Evolutionary conservation across 495 filamentous ascomycete genomes (phyloP).

Genomic region (Talaromyces stipitatus): DNA sequence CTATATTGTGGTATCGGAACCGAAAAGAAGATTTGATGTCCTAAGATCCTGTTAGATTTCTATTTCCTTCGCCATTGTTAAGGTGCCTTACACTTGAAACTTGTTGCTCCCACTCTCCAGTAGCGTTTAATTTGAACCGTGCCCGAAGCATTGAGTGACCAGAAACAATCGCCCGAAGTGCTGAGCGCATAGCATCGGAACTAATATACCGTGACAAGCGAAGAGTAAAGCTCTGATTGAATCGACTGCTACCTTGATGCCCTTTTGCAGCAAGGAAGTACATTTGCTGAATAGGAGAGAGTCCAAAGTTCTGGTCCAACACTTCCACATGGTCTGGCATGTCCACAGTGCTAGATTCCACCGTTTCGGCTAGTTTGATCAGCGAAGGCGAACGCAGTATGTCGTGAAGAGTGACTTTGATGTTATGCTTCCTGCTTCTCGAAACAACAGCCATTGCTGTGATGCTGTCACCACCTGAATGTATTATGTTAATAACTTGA

Average conservation of each 20-base stretch:
- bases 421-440: slow-evolving; percentile 27
- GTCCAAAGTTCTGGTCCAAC: slow-evolving; percentile 42
- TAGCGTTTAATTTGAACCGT: slow-evolving; percentile 39
- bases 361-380: slow-evolving; percentile 24
- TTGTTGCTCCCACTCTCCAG: slow-evolving; percentile 36
- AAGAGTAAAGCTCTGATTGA: slow-evolving; percentile 65
- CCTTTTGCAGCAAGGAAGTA: slow-evolving; percentile 39
- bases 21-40: slow-evolving; percentile 35
- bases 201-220: slow-evolving; percentile 43
- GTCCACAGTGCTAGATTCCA: slow-evolving; percentile 14
- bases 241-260: slow-evolving; percentile 44
- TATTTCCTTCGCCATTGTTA: background rate
- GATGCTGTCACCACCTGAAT: slow-evolving; percentile 39
- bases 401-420: slow-evolving; percentile 28
- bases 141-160: slow-evolving; percentile 65
- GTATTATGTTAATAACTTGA: slow-evolving; percentile 16
- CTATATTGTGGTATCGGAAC: slow-evolving; percentile 26
- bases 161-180: slow-evolving; percentile 48
- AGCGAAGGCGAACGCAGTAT: slow-evolving; percentile 31
- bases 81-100: slow-evolving; percentile 22
- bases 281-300: slow-evolving; percentile 38
- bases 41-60: slow-evolving; percentile 19
- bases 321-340: slow-evolving; percentile 21
- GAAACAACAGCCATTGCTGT: slow-evolving; percentile 35
- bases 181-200: slow-evolving; percentile 41